Evolutionary conservation across 2,329 filamentous ascomycete genomes (phyloP).

Genomic region (Aureobasidium sp.): DNA sequence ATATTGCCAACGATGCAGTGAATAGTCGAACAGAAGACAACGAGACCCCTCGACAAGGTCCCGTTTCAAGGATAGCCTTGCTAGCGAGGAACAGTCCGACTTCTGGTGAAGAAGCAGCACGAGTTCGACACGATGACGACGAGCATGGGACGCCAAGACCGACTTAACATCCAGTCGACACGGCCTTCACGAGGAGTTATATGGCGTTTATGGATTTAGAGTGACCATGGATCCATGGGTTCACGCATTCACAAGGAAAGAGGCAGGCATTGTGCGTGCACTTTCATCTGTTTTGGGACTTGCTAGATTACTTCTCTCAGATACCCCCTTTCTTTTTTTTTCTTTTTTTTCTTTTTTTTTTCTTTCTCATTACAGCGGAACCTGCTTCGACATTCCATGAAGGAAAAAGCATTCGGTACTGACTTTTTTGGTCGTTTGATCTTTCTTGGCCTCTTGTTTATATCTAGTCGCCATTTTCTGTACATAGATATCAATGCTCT

Average conservation of each 20-base stretch:
- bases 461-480: not conserved
- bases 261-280: not conserved
- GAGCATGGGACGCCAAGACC: not conserved
- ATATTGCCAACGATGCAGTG: not conserved
- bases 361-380: not conserved
- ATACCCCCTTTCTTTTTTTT: not conserved
- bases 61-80: not conserved
- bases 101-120: not conserved
- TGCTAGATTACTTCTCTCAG: slow-evolving; percentile 8
- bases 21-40: not conserved
- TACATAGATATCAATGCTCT: not conserved
- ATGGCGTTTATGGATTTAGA: not conserved
- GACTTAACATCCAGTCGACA: not conserved
- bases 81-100: not conserved
- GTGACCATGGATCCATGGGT: not conserved
- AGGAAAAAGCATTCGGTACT: not conserved
- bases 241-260: not conserved
- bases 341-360: not conserved
- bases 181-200: not conserved
- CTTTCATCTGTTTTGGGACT: not conserved
- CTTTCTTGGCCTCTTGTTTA: not conserved
- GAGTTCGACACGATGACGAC: not conserved
- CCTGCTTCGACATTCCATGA: not conserved
- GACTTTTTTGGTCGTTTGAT: not conserved
- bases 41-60: not conserved